Conservation (phyloP, 805 yeast species). For the Phaffomyces thermotolerans region DNA sequence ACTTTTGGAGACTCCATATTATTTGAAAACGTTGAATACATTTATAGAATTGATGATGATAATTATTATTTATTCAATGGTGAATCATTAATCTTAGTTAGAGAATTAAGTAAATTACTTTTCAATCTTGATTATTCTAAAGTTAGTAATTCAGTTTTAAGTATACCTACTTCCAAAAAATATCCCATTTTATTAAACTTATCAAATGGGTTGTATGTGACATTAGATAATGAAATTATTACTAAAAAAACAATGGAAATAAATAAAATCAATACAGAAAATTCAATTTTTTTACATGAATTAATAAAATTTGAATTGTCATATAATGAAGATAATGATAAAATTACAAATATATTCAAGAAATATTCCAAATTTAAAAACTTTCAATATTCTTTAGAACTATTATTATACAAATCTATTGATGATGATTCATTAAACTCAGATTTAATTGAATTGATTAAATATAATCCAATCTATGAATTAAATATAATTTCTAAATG, state of each 20-base stretch:
- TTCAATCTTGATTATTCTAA: constrained; percentile 1
- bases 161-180: constrained; percentile 19
- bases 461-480: constrained; percentile 17
- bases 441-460: constrained; percentile 15
- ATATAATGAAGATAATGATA: constrained; percentile 1
- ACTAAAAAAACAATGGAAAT: constrained; percentile 26
- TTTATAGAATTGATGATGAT: constrained; percentile 18
- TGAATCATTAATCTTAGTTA: constrained; percentile 24
- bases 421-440: constrained; percentile 13
- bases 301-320: constrained; percentile 37
- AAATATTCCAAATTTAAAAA: constrained; percentile 27
- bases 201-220: constrained; percentile 32
- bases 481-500: constrained; percentile 38
- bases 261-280: constrained; percentile 28
- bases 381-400: constrained; percentile 39
- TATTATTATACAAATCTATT: constrained; percentile 33
- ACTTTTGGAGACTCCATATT: constrained; percentile 12
- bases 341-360: constrained; percentile 7
- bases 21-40: constrained; percentile 21
- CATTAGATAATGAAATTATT: constrained; percentile 31
- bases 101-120: constrained; percentile 9
- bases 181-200: constrained; percentile 23
- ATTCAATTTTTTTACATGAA: constrained; percentile 38
- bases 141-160: constrained; percentile 18
- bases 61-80: constrained; percentile 34